Evolutionary conservation across 2,329 filamentous ascomycete genomes (phyloP).

Genomic region (Incumbomyces delicatus): DNA sequence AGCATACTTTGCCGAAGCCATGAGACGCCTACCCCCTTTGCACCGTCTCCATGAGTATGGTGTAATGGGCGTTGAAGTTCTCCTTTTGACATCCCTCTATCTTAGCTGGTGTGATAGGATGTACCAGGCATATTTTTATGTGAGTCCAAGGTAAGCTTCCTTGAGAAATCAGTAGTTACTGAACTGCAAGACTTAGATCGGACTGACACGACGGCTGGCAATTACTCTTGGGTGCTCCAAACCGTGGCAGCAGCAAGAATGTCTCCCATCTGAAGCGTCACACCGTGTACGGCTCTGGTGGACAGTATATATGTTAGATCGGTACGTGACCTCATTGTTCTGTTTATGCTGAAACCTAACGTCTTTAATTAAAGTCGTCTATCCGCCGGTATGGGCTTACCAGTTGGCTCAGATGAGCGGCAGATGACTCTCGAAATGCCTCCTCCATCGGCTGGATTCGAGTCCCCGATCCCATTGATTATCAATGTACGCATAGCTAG

Average conservation of each 20-base stretch:
- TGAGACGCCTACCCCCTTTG: background rate
- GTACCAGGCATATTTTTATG: background rate
- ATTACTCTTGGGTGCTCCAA: background rate
- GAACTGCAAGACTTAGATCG: background rate
- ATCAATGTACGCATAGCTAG: background rate
- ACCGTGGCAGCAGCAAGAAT: slow-evolving; percentile 11
- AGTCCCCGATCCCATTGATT: background rate
- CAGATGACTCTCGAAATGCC: background rate
- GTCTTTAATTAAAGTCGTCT: slow-evolving; percentile 7
- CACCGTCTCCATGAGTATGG: background rate
- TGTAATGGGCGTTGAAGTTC: background rate
- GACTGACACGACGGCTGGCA: background rate
- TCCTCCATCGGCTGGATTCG: background rate
- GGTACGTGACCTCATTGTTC: slow-evolving; percentile 9
- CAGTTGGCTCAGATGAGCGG: background rate
- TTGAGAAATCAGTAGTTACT: no score
- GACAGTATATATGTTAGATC: slow-evolving; percentile 21
- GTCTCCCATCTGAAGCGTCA: slow-evolving; percentile 18
- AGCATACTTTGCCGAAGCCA: background rate
- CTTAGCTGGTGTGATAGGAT: background rate
- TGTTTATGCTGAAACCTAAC: slow-evolving; percentile 14
- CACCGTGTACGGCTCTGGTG: slow-evolving; percentile 20
- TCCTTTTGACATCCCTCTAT: background rate
- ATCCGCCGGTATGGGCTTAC: background rate
- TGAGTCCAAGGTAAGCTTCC: no score